phyloP scores from a whole-genome alignment of 2,329 filamentous ascomycete genomes.

The Diaporthe ilicicola region DNA sequence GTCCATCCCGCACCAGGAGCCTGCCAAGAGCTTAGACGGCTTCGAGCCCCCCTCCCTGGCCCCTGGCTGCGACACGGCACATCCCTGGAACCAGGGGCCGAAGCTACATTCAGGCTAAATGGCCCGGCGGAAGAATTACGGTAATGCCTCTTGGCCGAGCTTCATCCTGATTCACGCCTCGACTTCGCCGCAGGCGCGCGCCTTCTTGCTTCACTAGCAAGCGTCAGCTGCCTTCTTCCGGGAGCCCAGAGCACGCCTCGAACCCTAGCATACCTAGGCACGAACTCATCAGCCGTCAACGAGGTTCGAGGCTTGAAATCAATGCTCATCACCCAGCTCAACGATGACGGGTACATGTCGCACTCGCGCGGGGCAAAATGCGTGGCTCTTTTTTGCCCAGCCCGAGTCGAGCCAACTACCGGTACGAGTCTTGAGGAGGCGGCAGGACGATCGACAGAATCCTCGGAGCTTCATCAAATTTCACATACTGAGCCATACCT shows the following conservation, averaged over 20 bases:
- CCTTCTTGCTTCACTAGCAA: conserved; percentile 5
- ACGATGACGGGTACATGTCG: conserved; percentile 13
- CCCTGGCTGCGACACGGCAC: background rate
- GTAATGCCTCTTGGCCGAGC: conserved; percentile 20
- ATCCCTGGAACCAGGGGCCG: conserved; percentile 7
- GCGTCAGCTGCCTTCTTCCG: conserved; percentile 14
- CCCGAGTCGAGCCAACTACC: conserved; percentile 13
- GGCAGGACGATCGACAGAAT: conserved; percentile 1
- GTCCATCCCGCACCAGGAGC: background rate
- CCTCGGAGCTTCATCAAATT: conserved; percentile 3
- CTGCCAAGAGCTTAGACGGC: conserved; percentile 8
- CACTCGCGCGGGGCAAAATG: background rate
- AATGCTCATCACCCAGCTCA: background rate
- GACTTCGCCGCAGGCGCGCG: conserved; percentile 10
- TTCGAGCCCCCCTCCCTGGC: conserved; percentile 11
- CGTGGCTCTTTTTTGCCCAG: background rate
- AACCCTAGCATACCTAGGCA: conserved; percentile 7
- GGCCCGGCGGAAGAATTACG: conserved; percentile 6
- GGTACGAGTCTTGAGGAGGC: background rate
- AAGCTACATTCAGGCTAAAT: conserved; percentile 15
- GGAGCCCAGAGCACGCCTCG: conserved; percentile 3
- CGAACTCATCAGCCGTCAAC: background rate
- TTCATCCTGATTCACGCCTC: background rate
- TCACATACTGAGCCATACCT: background rate
- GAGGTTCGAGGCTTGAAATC: background rate